phyloP scores from a whole-genome alignment of 2,329 filamentous ascomycete genomes.

The Colletotrichum sp. region DNA sequence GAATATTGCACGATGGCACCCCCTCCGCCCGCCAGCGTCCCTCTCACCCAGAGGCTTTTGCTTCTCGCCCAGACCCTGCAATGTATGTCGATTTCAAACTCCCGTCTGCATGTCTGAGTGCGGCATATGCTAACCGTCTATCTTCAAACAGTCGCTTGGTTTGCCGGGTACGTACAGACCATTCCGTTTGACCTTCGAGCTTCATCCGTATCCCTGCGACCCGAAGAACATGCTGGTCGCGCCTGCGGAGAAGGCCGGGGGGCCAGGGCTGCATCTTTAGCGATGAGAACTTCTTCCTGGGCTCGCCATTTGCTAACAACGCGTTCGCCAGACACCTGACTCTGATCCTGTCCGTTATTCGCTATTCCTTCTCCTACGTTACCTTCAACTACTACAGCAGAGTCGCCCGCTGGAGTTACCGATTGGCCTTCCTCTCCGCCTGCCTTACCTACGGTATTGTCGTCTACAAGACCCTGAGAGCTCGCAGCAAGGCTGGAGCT shows the following conservation, averaged over 20 bases:
- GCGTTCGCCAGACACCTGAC: conserved; percentile 73
- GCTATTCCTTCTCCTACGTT: conserved; percentile 86
- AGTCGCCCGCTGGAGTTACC: conserved; percentile 85
- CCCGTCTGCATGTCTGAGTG: conserved; percentile 19
- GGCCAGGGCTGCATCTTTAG: not conserved
- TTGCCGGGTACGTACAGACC: conserved; percentile 70
- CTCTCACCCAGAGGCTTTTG: conserved; percentile 76
- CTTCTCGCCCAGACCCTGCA: conserved; percentile 88
- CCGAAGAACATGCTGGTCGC: not conserved
- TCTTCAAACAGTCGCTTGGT: conserved; percentile 71
- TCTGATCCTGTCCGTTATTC: conserved; percentile 80
- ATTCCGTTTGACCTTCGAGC: conserved; percentile 1
- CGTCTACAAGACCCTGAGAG: conserved; percentile 95
- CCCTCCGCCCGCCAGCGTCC: conserved; percentile 71
- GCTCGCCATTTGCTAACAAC: not conserved
- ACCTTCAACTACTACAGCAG: conserved; percentile 85
- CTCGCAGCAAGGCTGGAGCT: conserved; percentile 76
- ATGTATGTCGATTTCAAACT: conserved; percentile 63
- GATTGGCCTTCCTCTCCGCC: conserved; percentile 86
- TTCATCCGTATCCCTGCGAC: conserved; percentile 14
- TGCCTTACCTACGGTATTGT: conserved; percentile 96
- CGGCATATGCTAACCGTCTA: conserved; percentile 37
- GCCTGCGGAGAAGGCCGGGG: not conserved
- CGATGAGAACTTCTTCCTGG: not conserved
- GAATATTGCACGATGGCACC: conserved; percentile 49